phyloP scores from a whole-genome alignment of 2,329 filamentous ascomycete genomes.

The Arthrinium phaeospermum region DNA sequence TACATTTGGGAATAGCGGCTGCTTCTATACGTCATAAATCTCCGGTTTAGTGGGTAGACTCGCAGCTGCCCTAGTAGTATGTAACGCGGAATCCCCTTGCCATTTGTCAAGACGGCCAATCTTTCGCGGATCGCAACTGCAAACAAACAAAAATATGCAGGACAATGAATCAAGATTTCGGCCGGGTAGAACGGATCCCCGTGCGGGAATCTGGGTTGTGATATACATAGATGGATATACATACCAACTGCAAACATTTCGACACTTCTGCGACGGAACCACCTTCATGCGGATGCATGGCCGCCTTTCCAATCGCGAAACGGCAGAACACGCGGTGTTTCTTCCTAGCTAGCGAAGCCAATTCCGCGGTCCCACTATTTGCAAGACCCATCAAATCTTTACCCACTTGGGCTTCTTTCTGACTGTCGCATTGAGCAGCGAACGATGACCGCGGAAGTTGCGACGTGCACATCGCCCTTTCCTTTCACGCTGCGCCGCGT shows the following conservation, averaged over 20 bases:
- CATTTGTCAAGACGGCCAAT: background rate
- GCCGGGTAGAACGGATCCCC: background rate
- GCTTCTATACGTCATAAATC: background rate
- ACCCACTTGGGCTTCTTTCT: background rate
- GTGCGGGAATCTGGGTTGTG: background rate
- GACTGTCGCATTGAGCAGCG: background rate
- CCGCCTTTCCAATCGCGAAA: background rate
- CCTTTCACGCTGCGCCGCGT: background rate
- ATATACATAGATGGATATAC: background rate
- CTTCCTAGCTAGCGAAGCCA: background rate
- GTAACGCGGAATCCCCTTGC: background rate
- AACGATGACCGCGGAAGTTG: background rate
- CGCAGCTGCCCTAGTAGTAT: no score
- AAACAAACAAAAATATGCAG: background rate
- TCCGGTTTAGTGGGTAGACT: background rate
- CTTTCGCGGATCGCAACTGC: background rate
- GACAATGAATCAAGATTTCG: background rate
- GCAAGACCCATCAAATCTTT: background rate
- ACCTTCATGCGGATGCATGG: background rate
- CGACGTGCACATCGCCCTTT: background rate
- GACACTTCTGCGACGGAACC: background rate
- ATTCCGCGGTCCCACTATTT: background rate
- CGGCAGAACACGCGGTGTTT: background rate
- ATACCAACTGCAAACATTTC: background rate
- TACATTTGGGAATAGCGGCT: background rate